phyloP scores from a whole-genome alignment of 2,329 filamentous ascomycete species.

The Talaromyces sp. region DNA sequence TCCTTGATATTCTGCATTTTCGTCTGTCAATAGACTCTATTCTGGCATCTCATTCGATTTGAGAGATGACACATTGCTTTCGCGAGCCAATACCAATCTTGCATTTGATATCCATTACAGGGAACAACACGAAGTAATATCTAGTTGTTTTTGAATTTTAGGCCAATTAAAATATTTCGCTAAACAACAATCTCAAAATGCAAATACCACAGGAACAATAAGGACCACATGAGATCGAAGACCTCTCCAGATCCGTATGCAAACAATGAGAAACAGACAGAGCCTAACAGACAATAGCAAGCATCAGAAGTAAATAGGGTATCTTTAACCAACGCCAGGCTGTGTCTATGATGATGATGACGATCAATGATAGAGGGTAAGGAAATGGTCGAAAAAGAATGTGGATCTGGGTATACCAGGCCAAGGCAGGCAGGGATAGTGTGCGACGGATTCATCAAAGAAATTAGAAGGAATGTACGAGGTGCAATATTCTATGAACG shows the following conservation, averaged over 20 bases:
- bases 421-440: neutral
- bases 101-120: neutral
- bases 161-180: neutral
- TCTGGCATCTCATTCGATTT: neutral
- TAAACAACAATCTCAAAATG: neutral
- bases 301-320: neutral
- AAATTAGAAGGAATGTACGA: neutral
- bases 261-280: neutral
- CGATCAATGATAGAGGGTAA: neutral
- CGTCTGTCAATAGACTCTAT: neutral
- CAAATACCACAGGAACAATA: neutral
- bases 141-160: neutral
- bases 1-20: neutral
- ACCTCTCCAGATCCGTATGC: neutral
- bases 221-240: neutral
- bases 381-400: neutral
- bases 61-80: slow-evolving; percentile 5
- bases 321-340: slow-evolving; percentile 9
- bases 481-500: slow-evolving; percentile 21
- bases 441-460: neutral
- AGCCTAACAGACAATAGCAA: neutral
- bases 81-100: neutral
- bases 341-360: slow-evolving; percentile 4
- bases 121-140: neutral
- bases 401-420: neutral